phyloP scores from a whole-genome alignment of 345 rosid species.

The Euphorbia tirucalli region DNA sequence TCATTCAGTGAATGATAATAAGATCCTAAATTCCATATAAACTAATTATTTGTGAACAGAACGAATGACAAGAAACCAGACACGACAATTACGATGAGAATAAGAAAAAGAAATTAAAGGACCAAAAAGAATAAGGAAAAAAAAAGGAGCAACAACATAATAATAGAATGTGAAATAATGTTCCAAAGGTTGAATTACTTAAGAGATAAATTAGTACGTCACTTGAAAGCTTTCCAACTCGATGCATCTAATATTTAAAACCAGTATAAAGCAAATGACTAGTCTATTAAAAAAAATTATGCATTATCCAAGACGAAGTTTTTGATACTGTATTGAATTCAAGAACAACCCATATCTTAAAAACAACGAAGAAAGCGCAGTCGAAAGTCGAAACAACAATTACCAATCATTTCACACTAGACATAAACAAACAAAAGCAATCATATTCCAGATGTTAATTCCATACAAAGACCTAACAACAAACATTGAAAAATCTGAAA shows the following conservation, averaged over 20 bases:
- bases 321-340: not conserved
- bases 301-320: not conserved
- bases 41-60: not conserved
- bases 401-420: not conserved
- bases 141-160: too few species aligned
- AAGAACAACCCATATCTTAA: not conserved
- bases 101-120: not conserved
- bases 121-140: not conserved
- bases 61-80: not conserved
- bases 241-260: not conserved
- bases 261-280: not conserved
- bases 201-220: not conserved
- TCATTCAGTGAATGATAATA: not conserved
- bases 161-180: not conserved
- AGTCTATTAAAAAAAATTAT: not conserved
- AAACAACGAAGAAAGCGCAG: not conserved
- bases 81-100: not conserved
- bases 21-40: not conserved
- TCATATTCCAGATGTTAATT: not conserved
- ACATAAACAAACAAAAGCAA: not conserved
- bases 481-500: not conserved
- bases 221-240: not conserved
- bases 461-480: not conserved
- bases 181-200: not conserved
- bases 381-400: not conserved